phyloP scores from a whole-genome alignment of 176 grass and related monocot genomes.

The Bolboschoenus planiculmis region DNA sequence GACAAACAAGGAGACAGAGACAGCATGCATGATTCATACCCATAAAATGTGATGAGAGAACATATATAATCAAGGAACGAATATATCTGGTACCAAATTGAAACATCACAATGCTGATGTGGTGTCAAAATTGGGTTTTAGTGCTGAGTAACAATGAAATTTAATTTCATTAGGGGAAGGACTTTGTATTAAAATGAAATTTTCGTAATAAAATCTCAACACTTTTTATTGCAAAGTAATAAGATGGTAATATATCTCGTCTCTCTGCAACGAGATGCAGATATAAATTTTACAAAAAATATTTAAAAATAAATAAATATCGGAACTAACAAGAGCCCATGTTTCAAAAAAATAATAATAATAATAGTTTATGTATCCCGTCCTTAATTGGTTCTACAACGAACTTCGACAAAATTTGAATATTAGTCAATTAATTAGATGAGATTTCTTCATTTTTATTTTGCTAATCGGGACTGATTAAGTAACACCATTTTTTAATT shows the following conservation, averaged over 20 bases:
- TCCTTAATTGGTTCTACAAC: neutral
- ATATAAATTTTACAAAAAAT: too few species aligned
- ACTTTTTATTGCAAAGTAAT: too few species aligned
- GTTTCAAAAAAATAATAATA: too few species aligned
- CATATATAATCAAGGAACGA: neutral
- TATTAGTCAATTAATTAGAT: neutral
- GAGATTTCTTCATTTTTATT: neutral
- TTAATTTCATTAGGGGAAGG: neutral
- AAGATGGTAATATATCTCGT: too few species aligned
- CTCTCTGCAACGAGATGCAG: too few species aligned
- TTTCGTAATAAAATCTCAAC: neutral
- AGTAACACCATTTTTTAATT: neutral
- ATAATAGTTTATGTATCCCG: too few species aligned
- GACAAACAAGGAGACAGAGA: slow-evolving; percentile 6
- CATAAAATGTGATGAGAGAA: neutral
- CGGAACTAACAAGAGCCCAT: too few species aligned
- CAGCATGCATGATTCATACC: neutral
- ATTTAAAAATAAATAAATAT: too few species aligned
- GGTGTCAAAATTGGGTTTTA: neutral
- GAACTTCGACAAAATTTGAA: neutral
- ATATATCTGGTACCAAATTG: neutral
- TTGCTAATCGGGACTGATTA: neutral
- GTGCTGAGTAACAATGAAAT: neutral
- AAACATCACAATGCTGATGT: neutral
- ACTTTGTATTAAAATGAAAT: neutral